Evolutionary conservation across 345 rosid species (phyloP), one percentile per base, ranked within the genome.

Genomic region (Gossypium australe): DNA sequence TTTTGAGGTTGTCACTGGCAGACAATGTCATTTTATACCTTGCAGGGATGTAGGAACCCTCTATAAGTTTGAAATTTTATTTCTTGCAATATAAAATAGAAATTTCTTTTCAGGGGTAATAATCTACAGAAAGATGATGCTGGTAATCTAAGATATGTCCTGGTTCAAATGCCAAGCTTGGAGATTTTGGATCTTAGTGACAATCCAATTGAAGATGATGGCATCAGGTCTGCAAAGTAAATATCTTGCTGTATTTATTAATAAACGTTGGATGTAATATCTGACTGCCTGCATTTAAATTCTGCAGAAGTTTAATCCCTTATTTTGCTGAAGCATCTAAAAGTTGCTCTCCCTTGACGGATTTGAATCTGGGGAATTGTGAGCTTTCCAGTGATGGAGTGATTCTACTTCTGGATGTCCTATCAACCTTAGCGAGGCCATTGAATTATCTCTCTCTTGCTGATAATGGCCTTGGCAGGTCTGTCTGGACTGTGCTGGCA

Each of bases 381-480:
- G 98, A 91, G 76, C 85, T 91, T 79, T 88, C 98, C 63, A 73
- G 77, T 34, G 22, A 75, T 72, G 98, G 98, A 71, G 93, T 84
- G 62, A 75, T 70, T 29, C 84, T 79, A 77, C 88, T 94, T 74
- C 79, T 94, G 70, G 82, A 84, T 77, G 72, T 82, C 20, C 85
- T 94, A 58, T 86, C 87, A 53, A 75, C 77, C 53, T 83, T 83
- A 25, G 75, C 80, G 71, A 87, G 72, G 76, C 83, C 93, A 18
- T 80, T 84, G 41, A 81, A 81, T 69, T 86, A 82, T 75, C 87
- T 94, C 24, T 87, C 98, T 48, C 69, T 94, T 77, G 94, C 92
- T 56, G 95, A 94, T 80, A 94, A 94, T 81, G 62, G 67, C 77
- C 93, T 92, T 8, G 89, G 95, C 82, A 88, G 97, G 97, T 92